These are phyloP conservation scores for Starmerella powellii DNA, from an alignment of 805 yeast genomes.

Conservation along the genomic window DNA sequence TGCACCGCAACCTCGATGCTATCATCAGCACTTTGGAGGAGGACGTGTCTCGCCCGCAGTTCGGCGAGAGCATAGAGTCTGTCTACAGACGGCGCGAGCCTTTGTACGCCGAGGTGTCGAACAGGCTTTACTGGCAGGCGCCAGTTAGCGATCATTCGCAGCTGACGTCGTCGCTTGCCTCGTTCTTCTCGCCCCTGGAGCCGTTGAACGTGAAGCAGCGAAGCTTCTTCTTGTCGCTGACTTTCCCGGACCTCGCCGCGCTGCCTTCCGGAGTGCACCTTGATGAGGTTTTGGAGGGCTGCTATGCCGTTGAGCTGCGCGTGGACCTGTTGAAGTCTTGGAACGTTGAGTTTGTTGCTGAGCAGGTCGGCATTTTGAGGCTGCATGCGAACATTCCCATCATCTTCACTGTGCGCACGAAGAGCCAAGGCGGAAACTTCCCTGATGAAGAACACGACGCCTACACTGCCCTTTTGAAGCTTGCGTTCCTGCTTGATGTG, in stretches of 20 bases:
- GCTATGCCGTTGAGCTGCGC: slow-evolving; percentile 72
- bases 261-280: slow-evolving; percentile 2
- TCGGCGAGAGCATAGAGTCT: slow-evolving; percentile 58
- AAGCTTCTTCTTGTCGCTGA: slow-evolving; percentile 62
- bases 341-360: slow-evolving; percentile 45
- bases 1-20: slow-evolving; percentile 76
- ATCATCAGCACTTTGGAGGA: slow-evolving; percentile 60
- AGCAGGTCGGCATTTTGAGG: slow-evolving; percentile 62
- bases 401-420: slow-evolving; percentile 66
- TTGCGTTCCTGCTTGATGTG: slow-evolving; percentile 68
- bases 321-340: slow-evolving; percentile 53
- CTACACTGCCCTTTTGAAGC: slow-evolving; percentile 40
- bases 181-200: slow-evolving; percentile 38
- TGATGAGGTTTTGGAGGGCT: slow-evolving; percentile 50
- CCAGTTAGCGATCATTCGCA: slow-evolving; percentile 41
- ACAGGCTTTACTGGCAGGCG: slow-evolving; percentile 59
- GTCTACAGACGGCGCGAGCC: slow-evolving; percentile 77
- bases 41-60: slow-evolving; percentile 84
- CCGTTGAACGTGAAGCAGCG: slow-evolving; percentile 33
- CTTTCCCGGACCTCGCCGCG: slow-evolving; percentile 45
- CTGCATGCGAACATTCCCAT: slow-evolving; percentile 57
- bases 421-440: slow-evolving; percentile 71
- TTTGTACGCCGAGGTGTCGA: slow-evolving; percentile 72
- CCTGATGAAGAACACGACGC: slow-evolving; percentile 43
- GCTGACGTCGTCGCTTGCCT: slow-evolving; percentile 47